Percentiles rank a stretch among this genome's conserved stretches.
Conservation (phyloP, 2,329 filamentous ascomycete genomes). For the Claviceps digitariae region DNA sequence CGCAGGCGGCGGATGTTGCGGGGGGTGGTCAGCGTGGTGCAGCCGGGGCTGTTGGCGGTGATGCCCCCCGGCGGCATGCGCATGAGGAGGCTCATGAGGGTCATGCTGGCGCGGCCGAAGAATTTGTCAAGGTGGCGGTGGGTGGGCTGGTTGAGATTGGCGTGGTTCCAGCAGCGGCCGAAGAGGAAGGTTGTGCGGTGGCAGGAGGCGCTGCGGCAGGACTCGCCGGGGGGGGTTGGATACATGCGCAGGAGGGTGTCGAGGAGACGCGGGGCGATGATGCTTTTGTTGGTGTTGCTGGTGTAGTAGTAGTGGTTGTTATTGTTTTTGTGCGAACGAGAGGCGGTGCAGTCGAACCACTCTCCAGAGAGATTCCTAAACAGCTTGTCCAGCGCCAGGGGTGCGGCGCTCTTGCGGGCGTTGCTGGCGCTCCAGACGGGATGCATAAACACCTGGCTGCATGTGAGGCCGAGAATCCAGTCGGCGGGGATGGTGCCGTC, state of each 20-base stretch:
- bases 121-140: constrained; percentile 48
- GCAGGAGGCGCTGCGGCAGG: constrained; percentile 48
- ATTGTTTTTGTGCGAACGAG: no score
- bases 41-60: constrained; percentile 36
- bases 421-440: constrained; percentile 44
- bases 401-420: constrained; percentile 39
- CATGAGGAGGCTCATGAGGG: constrained; percentile 41
- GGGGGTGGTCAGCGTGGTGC: constrained; percentile 31
- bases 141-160: constrained; percentile 51
- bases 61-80: constrained; percentile 33
- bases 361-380: constrained; percentile 34
- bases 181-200: constrained; percentile 48
- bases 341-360: constrained; percentile 38
- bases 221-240: constrained; percentile 38
- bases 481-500: constrained; percentile 43
- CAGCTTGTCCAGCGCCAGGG: constrained; percentile 33
- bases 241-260: constrained; percentile 46
- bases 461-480: constrained; percentile 45
- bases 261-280: constrained; percentile 27
- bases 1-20: constrained; percentile 36
- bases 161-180: constrained; percentile 48
- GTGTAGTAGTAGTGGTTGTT: no score
- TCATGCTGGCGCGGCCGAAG: constrained; percentile 50
- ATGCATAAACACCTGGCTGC: constrained; percentile 51
- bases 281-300: neutral